These are phyloP conservation scores for Neobulgaria alba DNA, from an alignment of 2,329 filamentous ascomycete species.

Conservation along the genomic window DNA sequence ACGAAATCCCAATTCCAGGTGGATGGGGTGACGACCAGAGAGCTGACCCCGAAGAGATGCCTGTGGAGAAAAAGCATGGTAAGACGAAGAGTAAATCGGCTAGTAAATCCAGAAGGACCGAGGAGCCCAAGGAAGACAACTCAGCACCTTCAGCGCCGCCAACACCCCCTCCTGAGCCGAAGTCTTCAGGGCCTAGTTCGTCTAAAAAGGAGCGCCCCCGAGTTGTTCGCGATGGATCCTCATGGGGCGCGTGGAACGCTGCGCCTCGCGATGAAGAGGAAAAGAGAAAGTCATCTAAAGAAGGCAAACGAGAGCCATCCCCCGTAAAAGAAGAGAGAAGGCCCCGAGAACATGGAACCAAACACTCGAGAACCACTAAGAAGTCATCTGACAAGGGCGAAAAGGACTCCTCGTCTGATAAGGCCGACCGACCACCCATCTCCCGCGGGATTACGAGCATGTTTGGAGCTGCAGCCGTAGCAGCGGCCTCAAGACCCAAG, in stretches of 20 bases:
- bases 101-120: slow-evolving; percentile 28
- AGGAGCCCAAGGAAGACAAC: slow-evolving; percentile 20
- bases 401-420: slow-evolving; percentile 61
- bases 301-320: slow-evolving; percentile 19
- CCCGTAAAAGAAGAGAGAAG: slow-evolving; percentile 24
- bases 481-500: slow-evolving; percentile 59
- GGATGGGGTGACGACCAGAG: slow-evolving; percentile 25
- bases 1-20: slow-evolving; percentile 44
- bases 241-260: slow-evolving; percentile 70
- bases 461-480: slow-evolving; percentile 60
- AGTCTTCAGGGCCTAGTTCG: slow-evolving; percentile 40
- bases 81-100: slow-evolving; percentile 31
- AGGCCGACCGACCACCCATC: slow-evolving; percentile 32
- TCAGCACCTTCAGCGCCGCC: slow-evolving; percentile 30
- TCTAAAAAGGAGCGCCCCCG: slow-evolving; percentile 70
- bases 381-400: slow-evolving; percentile 53
- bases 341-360: slow-evolving; percentile 42
- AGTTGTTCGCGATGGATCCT: slow-evolving; percentile 58
- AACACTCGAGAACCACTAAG: slow-evolving; percentile 48
- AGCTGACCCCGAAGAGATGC: slow-evolving; percentile 12
- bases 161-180: slow-evolving; percentile 30
- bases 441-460: slow-evolving; percentile 48
- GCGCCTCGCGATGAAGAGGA: slow-evolving; percentile 33
- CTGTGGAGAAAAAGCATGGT: slow-evolving; percentile 33
- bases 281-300: slow-evolving; percentile 19